phyloP scores from a whole-genome alignment of 129 eudicot species.

The Helichrysum umbraculigerum region DNA sequence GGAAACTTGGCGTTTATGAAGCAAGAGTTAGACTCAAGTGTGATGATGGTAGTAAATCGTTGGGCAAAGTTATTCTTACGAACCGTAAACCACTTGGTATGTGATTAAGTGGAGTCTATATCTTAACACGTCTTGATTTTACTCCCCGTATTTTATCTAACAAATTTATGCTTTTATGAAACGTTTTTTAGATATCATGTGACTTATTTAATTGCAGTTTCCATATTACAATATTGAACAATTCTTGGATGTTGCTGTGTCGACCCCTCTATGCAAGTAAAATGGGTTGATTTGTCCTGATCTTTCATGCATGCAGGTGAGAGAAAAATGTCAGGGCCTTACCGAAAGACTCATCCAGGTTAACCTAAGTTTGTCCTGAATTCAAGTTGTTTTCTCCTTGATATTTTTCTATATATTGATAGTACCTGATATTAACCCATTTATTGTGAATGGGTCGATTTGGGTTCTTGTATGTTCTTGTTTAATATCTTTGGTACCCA shows the following conservation, averaged over 20 bases:
- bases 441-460: conserved; percentile 1
- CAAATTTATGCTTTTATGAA: not conserved
- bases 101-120: not conserved
- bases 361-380: not conserved
- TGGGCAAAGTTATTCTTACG: not conserved
- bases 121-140: conserved; percentile 1
- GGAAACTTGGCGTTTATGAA: not conserved
- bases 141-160: no score
- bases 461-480: not conserved
- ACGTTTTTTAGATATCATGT: not conserved
- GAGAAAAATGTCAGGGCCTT: not conserved
- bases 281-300: not conserved
- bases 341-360: not conserved
- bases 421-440: not conserved
- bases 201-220: not conserved
- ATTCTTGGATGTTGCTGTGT: no score
- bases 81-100: no score
- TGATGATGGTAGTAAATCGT: not conserved
- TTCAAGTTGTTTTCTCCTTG: conserved; percentile 1
- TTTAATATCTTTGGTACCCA: not conserved
- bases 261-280: no score
- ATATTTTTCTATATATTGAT: not conserved
- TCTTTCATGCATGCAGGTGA: not conserved
- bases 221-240: no score
- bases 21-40: not conserved